Conservation (phyloP, 495 filamentous ascomycete genomes). For the Chaetomidium leptoderma region DNA sequence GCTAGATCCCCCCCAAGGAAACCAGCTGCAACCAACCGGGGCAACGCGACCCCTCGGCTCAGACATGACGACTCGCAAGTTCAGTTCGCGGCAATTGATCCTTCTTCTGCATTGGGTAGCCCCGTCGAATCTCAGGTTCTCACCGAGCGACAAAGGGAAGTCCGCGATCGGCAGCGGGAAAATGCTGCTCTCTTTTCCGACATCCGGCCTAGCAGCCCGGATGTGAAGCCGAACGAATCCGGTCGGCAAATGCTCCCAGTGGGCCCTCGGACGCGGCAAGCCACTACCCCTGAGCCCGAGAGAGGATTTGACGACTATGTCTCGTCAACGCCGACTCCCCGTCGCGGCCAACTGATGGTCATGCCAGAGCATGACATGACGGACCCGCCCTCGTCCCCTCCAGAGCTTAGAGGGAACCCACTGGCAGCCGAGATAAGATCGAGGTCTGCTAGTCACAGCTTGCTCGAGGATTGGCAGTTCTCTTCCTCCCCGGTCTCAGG, state of each 20-base stretch:
- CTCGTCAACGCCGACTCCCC: constrained; percentile 78
- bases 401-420: constrained; percentile 49
- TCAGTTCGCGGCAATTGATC: constrained; percentile 63
- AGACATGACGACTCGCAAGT: constrained; percentile 77
- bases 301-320: constrained; percentile 57
- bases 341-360: constrained; percentile 41
- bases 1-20: constrained; percentile 30
- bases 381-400: constrained; percentile 53
- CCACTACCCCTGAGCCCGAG: constrained; percentile 38
- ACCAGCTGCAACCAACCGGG: constrained; percentile 15
- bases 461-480: constrained; percentile 45
- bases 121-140: constrained; percentile 59
- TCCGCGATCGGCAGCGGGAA: constrained; percentile 61
- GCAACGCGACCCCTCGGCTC: constrained; percentile 37
- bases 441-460: constrained; percentile 35
- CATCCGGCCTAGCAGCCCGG: constrained; percentile 60
- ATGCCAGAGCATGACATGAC: constrained; percentile 41
- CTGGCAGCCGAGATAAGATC: constrained; percentile 46
- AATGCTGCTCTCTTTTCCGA: constrained; percentile 67
- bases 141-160: constrained; percentile 70
- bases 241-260: neutral
- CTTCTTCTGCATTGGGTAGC: constrained; percentile 43
- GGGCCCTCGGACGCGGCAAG: constrained; percentile 18
- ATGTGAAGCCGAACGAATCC: constrained; percentile 20
- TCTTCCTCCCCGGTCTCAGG: constrained; percentile 46